phyloP scores from a whole-genome alignment of 345 rosid species.

The Limnanthes douglasii region DNA sequence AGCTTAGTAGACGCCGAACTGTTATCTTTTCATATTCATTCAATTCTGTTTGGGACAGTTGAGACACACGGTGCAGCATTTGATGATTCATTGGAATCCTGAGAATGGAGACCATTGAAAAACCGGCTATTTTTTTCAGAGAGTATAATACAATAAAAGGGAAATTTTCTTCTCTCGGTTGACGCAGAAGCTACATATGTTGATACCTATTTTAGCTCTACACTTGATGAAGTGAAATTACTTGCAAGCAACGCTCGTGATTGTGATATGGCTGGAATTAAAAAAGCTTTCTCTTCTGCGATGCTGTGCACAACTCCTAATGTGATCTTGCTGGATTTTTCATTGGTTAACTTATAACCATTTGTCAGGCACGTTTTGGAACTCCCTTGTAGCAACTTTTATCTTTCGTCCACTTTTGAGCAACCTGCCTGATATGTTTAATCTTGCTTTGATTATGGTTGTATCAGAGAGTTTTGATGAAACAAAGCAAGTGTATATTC shows the following conservation, averaged over 20 bases:
- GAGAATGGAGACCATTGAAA: slow-evolving; percentile 77
- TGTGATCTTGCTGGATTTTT: slow-evolving; percentile 37
- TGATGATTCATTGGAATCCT: slow-evolving; percentile 29
- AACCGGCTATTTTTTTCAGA: slow-evolving; percentile 41
- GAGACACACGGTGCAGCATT: slow-evolving; percentile 1
- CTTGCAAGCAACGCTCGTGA: slow-evolving; percentile 16
- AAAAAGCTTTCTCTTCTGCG: slow-evolving; percentile 45
- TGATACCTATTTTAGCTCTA: slow-evolving; percentile 33
- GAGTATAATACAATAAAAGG: slow-evolving; percentile 19
- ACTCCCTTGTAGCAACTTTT: slow-evolving; percentile 35
- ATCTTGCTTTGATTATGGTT: slow-evolving; percentile 34
- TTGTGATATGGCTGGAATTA: slow-evolving; percentile 25
- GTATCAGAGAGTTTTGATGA: slow-evolving; percentile 14
- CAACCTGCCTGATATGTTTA: slow-evolving; percentile 38
- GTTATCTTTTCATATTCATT: slow-evolving; percentile 49
- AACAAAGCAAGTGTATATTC: slow-evolving; percentile 15
- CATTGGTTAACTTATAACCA: slow-evolving; percentile 29
- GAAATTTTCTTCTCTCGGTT: slow-evolving; percentile 15
- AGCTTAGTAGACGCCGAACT: slow-evolving; percentile 52
- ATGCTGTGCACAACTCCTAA: slow-evolving; percentile 46
- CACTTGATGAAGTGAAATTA: slow-evolving; percentile 36
- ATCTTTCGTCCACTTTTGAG: slow-evolving; percentile 31
- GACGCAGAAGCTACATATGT: slow-evolving; percentile 14
- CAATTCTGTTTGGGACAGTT: slow-evolving; percentile 52
- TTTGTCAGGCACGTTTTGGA: slow-evolving; percentile 30